A percentile compares a stretch with the other conserved stretches of the same genome.
phyloP scores from a whole-genome alignment of 2,329 filamentous ascomycete genomes.

The Myriosclerotinia scirpicola region DNA sequence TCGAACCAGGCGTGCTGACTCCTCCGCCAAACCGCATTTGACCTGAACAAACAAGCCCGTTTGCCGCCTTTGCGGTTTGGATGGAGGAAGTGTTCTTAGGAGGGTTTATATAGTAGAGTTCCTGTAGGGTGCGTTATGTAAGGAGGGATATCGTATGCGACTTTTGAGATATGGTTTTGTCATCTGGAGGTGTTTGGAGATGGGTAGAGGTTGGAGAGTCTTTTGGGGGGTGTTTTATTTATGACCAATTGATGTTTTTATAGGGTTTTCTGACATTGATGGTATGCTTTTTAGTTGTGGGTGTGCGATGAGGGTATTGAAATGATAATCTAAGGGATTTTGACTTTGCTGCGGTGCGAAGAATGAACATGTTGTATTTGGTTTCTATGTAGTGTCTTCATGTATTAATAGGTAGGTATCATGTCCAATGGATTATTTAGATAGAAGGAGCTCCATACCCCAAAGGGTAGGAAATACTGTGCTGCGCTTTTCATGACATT shows the following conservation, averaged over 20 bases:
- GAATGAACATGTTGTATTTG: not conserved
- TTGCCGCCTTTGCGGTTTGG: slow-evolving; percentile 9
- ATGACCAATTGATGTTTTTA: not conserved
- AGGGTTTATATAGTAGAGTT: slow-evolving; percentile 1
- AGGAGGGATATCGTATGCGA: not conserved
- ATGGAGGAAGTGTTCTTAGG: not conserved
- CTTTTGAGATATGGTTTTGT: not conserved
- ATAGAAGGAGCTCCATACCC: not conserved
- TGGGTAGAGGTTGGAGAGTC: not conserved
- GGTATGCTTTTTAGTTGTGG: not conserved
- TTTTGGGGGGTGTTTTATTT: not conserved
- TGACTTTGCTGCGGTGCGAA: not conserved
- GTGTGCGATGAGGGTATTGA: not conserved
- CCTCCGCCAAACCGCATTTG: slow-evolving; percentile 10
- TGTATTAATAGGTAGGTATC: not conserved
- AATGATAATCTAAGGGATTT: too few species aligned
- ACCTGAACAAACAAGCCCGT: slow-evolving; percentile 7
- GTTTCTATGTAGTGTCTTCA: not conserved
- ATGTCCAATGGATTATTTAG: too few species aligned
- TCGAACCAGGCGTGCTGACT: slow-evolving; percentile 4
- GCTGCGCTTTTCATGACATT: not conserved
- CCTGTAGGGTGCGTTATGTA: not conserved
- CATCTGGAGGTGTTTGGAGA: not conserved
- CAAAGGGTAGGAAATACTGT: not conserved
- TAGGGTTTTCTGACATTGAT: not conserved